These are phyloP conservation scores for Cinchona pubescens DNA, from an alignment of 257 asterid species.

Conservation along the genomic window DNA sequence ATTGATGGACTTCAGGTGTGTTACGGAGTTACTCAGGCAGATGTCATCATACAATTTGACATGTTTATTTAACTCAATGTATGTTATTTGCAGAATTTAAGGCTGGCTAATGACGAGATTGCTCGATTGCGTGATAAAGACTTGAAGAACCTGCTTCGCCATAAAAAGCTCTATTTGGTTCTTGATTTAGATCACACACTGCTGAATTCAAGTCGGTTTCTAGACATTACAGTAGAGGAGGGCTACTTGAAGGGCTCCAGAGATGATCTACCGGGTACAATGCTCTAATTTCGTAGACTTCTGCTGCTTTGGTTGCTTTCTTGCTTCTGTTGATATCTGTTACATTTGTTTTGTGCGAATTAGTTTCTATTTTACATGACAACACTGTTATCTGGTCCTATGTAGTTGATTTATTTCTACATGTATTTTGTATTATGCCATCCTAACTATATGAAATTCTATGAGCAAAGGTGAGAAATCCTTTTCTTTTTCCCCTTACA, in stretches of 20 bases:
- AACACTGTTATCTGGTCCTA: neutral
- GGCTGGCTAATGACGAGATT: constrained; percentile 67
- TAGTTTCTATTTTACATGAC: neutral
- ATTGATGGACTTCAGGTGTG: neutral
- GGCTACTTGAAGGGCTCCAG: constrained; percentile 43
- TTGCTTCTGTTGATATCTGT: neutral
- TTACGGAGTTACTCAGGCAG: neutral
- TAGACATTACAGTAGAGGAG: constrained; percentile 58
- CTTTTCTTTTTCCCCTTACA: neutral
- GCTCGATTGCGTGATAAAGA: constrained; percentile 69
- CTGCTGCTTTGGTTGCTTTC: neutral
- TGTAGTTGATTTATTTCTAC: neutral
- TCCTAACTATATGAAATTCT: neutral
- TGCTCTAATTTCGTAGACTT: constrained; percentile 3
- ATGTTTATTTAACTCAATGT: neutral
- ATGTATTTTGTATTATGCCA: neutral
- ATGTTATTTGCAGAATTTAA: constrained; percentile 53
- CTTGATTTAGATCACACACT: constrained; percentile 93
- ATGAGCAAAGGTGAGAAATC: neutral
- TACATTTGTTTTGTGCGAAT: neutral
- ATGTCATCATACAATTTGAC: constrained; percentile 1
- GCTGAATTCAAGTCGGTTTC: constrained; percentile 63
- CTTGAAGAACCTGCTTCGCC: constrained; percentile 49
- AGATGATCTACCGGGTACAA: constrained; percentile 63
- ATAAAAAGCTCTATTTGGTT: constrained; percentile 63